Conservation (phyloP, 2,329 filamentous ascomycete species). For the Thielaviopsis populi region DNA sequence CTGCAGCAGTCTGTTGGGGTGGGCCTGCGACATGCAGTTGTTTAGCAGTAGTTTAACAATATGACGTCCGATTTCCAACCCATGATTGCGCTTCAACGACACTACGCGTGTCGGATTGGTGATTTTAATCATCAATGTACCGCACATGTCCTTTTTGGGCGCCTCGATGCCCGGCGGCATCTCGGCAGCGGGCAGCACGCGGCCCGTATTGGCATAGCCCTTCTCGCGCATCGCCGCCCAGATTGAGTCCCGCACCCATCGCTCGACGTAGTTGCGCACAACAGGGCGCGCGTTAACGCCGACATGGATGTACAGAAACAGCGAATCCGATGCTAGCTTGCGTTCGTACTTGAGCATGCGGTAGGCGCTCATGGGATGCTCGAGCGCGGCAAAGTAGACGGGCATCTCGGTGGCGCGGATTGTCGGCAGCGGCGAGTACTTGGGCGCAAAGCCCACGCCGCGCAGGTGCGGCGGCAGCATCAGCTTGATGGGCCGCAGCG, state of each 20-base stretch:
- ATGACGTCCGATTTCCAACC: conserved; percentile 8
- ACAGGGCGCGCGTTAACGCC: conserved; percentile 9
- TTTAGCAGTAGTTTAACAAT: conserved; percentile 4
- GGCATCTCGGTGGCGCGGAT: conserved; percentile 12
- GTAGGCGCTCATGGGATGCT: conserved; percentile 16
- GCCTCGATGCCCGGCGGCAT: neutral
- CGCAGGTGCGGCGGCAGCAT: conserved; percentile 1
- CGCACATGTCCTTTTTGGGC: conserved; percentile 9
- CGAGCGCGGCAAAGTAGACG: conserved; percentile 9
- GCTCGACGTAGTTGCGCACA: conserved; percentile 15
- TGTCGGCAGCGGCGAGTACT: conserved; percentile 8
- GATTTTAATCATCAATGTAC: conserved; percentile 13
- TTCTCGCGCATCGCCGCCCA: conserved; percentile 14
- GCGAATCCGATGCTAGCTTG: conserved; percentile 11
- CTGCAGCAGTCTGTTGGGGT: conserved; percentile 4
- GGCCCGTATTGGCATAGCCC: conserved; percentile 14
- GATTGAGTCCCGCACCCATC: conserved; percentile 15
- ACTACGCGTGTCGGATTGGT: conserved; percentile 6
- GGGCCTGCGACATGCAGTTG: neutral
- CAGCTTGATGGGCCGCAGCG: conserved; percentile 2
- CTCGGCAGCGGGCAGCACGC: conserved; percentile 8
- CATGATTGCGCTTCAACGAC: neutral
- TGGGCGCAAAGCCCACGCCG: conserved; percentile 4
- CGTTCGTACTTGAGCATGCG: conserved; percentile 16
- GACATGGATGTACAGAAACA: conserved; percentile 17